Percentiles rank a stretch among this genome's conserved stretches.
phyloP scores from a whole-genome alignment of 2,329 filamentous ascomycete genomes.

The Hypoxylon sp. region DNA sequence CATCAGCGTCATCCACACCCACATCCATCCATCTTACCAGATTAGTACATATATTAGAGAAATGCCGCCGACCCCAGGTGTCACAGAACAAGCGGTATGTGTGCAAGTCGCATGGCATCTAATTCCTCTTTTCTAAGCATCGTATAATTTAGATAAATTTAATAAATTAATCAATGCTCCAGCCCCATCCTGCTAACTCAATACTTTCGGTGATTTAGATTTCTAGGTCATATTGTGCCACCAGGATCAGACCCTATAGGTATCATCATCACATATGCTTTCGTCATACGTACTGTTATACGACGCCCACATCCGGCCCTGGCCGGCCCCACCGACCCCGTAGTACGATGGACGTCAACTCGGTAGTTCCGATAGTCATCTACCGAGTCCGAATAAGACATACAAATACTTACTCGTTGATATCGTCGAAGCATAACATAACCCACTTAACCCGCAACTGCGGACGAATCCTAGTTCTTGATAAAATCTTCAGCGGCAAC shows the following conservation, averaged over 20 bases:
- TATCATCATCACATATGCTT: neutral
- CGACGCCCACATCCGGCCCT: slow-evolving; percentile 16
- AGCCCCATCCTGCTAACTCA: neutral
- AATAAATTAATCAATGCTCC: slow-evolving; percentile 3
- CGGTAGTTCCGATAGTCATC: slow-evolving; percentile 11
- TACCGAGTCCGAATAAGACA: slow-evolving; percentile 20
- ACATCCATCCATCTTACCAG: slow-evolving; percentile 2
- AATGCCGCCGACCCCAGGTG: slow-evolving; percentile 1
- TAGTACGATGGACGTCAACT: slow-evolving; percentile 9
- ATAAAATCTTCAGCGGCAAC: neutral
- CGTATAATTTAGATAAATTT: slow-evolving; percentile 16
- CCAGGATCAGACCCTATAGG: neutral
- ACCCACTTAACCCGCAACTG: neutral
- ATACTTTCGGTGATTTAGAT: neutral
- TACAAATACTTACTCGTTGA: neutral
- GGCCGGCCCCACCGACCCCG: slow-evolving; percentile 17
- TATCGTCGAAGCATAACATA: neutral
- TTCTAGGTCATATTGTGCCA: neutral
- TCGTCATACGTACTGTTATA: slow-evolving; percentile 15
- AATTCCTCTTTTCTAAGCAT: neutral
- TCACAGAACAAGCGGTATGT: slow-evolving; percentile 25
- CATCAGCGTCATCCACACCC: neutral
- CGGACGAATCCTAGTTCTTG: neutral
- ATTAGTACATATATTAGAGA: slow-evolving; percentile 6
- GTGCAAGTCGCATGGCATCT: slow-evolving; percentile 13